These are phyloP conservation scores for Monilinia fructicola DNA, from an alignment of 2,329 filamentous ascomycete genomes.

Conservation along the genomic window DNA sequence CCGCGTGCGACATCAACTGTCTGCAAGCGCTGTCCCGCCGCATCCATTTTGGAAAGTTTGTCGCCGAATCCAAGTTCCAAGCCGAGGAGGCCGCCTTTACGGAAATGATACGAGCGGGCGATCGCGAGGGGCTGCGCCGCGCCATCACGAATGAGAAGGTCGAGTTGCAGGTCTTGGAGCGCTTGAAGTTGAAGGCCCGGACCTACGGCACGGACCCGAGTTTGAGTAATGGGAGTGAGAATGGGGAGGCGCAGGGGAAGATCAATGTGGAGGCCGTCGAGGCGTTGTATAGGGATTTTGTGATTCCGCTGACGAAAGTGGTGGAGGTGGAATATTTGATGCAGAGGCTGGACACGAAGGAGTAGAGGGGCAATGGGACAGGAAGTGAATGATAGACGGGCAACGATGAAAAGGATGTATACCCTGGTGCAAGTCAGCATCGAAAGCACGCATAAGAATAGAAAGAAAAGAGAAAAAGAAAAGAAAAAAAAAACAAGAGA, in stretches of 20 bases:
- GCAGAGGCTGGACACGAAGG: conserved; percentile 67
- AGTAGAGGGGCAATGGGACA: neutral
- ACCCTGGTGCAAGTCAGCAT: neutral
- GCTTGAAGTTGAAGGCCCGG: conserved; percentile 82
- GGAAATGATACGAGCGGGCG: conserved; percentile 74
- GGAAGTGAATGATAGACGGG: neutral
- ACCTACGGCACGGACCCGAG: conserved; percentile 93
- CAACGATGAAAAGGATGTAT: neutral
- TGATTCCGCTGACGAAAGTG: conserved; percentile 96
- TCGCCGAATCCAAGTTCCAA: conserved; percentile 92
- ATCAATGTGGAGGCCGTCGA: conserved; percentile 92
- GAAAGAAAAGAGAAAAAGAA: neutral
- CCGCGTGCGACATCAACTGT: conserved; percentile 85
- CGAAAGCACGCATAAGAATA: too few species aligned
- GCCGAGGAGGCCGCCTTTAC: conserved; percentile 80
- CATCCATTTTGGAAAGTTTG: conserved; percentile 98
- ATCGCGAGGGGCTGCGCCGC: conserved; percentile 77
- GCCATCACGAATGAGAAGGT: conserved; percentile 90
- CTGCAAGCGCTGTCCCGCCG: conserved; percentile 86
- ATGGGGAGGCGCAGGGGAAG: conserved; percentile 60
- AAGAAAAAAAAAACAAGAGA: neutral
- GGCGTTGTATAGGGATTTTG: conserved; percentile 84
- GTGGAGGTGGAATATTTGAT: conserved; percentile 98
- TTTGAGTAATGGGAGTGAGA: conserved; percentile 42
- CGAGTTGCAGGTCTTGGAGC: conserved; percentile 86